These are phyloP conservation scores for Alternaria infectoria DNA, from an alignment of 2,329 filamentous ascomycete genomes.

Conservation along the genomic window DNA sequence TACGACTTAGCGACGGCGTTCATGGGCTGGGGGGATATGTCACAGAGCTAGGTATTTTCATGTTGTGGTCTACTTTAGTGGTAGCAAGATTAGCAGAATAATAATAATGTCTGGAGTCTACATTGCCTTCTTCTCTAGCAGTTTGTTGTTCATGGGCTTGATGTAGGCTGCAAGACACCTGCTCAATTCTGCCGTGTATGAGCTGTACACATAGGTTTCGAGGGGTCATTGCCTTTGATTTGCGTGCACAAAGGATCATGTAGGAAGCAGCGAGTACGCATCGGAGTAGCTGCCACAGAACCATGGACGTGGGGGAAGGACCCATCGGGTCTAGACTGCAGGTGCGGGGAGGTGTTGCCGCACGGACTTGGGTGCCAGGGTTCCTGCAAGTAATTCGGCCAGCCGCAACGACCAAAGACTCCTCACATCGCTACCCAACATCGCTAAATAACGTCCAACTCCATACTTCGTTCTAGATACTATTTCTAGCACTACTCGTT, in stretches of 20 bases:
- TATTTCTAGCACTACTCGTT: neutral
- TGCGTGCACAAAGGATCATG: too few relatives aligned
- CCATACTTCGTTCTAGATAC: conserved; percentile 1
- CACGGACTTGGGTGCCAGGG: conserved; percentile 6
- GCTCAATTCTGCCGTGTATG: neutral
- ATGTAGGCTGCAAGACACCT: neutral
- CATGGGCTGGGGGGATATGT: neutral
- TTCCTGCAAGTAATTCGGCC: conserved; percentile 10
- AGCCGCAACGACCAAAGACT: neutral
- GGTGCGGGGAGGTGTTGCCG: conserved; percentile 10
- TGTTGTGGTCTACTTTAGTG: neutral
- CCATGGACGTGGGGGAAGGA: neutral
- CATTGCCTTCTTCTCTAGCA: neutral
- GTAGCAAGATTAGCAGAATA: neutral
- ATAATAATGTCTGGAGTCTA: neutral
- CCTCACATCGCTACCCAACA: neutral
- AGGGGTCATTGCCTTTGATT: too few relatives aligned
- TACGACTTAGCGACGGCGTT: neutral
- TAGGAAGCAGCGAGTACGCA: neutral
- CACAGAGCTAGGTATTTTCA: neutral
- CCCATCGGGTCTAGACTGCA: conserved; percentile 2
- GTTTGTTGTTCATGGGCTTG: neutral
- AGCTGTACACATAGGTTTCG: too few relatives aligned
- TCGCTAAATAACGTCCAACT: neutral
- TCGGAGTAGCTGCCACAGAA: neutral